Evolutionary conservation across 2,329 filamentous ascomycete species (phyloP), one percentile per base, ranked within the genome.

Genomic region (Trichophyton simii): DNA sequence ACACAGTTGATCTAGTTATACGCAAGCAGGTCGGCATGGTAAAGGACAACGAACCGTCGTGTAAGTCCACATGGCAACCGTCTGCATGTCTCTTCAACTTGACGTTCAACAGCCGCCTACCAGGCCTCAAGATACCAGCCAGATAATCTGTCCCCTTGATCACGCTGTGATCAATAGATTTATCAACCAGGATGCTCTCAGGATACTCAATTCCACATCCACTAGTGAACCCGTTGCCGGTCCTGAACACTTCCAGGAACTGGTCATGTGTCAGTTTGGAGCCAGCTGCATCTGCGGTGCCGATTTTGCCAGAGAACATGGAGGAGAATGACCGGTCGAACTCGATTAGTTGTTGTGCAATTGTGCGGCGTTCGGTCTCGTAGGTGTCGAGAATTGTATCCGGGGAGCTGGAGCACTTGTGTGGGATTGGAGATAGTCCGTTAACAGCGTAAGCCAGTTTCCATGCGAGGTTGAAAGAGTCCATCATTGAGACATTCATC

Each of bases 401-500:
- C 22, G 41, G 41, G 9, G 6, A 25, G 9, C 20, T 22, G 9
- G 44, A 1, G 20, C 7, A 9, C 6, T 11, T 7, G n/a, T 31
- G 28, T 3, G 66, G 63, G 18, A 62, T 34, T n/a, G 71, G 68
- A 55, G 72, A 67, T 1, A 75, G 67, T 2, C 75, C 75, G n/a
- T 73, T 67, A 52, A 76, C 66, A 5, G 70, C 69, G 58, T 72
- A 70, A 25, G 67, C 69, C 3, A 77, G 65, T 61, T 76, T 76
- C 74, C 74, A 76, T 4, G 71, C 73, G 2, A 76, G 66, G 36
- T 77, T 76, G 67, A 72, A 74, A 6, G 63, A 60, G 64, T 77
- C 87, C 59, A 88, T 78, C 75, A 90, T 89, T 2, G 86, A 87
- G 0, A 87, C 87, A 69, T 90, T 90, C 87, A 90, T 90, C 36